Conservation (phyloP, 805 yeast species). For the Cyberlindnera americana region DNA sequence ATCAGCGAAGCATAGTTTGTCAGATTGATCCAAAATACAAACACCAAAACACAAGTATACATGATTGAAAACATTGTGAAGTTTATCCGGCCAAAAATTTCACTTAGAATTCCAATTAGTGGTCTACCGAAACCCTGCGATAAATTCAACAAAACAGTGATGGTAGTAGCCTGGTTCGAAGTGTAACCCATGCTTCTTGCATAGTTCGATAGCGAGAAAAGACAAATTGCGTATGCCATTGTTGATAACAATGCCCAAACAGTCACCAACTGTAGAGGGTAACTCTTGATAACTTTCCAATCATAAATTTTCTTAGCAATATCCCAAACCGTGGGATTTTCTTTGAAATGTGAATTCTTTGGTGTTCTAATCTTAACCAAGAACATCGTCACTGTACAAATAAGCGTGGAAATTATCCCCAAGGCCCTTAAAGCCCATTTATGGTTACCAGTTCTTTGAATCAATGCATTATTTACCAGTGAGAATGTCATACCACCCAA, state of each 20-base stretch:
- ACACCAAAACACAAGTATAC: slow-evolving; percentile 35
- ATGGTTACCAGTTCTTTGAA: slow-evolving; percentile 39
- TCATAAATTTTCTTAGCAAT: slow-evolving; percentile 35
- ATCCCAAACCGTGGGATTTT: slow-evolving; percentile 10
- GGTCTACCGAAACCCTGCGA: slow-evolving; percentile 51
- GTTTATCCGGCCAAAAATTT: slow-evolving; percentile 44
- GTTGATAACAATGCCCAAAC: slow-evolving; percentile 35
- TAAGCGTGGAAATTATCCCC: slow-evolving; percentile 37
- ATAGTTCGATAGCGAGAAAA: slow-evolving; percentile 46
- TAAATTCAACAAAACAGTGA: slow-evolving; percentile 43
- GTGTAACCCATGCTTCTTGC: slow-evolving; percentile 46
- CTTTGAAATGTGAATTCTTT: slow-evolving; percentile 21
- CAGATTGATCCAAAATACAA: slow-evolving; percentile 49
- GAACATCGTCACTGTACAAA: slow-evolving; percentile 36
- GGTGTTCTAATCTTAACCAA: slow-evolving; percentile 45
- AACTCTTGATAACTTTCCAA: slow-evolving; percentile 28
- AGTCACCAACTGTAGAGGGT: slow-evolving; percentile 32
- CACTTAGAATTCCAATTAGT: slow-evolving; percentile 41
- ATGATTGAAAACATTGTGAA: slow-evolving; percentile 36
- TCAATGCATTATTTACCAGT: slow-evolving; percentile 39
- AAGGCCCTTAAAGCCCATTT: slow-evolving; percentile 45
- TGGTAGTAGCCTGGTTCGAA: slow-evolving; percentile 39
- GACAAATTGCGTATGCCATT: slow-evolving; percentile 40
- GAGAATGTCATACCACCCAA: slow-evolving; percentile 47
- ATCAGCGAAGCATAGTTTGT: slow-evolving; percentile 38